Conservation (phyloP, 495 filamentous ascomycete species). For the Astrothelium subdiscretum region DNA sequence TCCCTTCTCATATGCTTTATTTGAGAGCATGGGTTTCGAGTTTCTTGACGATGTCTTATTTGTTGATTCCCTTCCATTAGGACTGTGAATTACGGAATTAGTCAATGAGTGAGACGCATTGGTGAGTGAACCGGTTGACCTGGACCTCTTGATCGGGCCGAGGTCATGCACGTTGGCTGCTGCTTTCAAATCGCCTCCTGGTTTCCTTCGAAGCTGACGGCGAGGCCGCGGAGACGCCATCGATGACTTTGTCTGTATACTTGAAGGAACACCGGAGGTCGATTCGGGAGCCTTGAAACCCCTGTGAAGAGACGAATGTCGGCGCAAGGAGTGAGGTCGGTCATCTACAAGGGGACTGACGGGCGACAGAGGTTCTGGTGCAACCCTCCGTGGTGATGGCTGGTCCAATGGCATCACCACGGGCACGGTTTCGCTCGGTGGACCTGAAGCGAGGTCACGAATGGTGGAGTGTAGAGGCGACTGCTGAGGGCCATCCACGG, state of each 20-base stretch:
- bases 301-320: background rate
- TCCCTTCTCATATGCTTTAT: conserved; percentile 19
- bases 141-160: conserved; percentile 48
- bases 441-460: background rate
- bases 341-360: background rate
- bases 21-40: background rate
- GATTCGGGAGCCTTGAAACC: background rate
- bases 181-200: conserved; percentile 79
- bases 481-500: background rate
- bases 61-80: conserved; percentile 14
- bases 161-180: conserved; percentile 63
- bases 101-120: conserved; percentile 57
- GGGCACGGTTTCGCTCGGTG: background rate
- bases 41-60: conserved; percentile 5
- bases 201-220: conserved; percentile 65
- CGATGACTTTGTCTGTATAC: background rate
- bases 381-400: background rate
- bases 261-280: background rate
- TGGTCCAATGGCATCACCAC: background rate
- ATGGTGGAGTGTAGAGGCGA: background rate
- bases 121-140: conserved; percentile 59
- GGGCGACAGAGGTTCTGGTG: background rate
- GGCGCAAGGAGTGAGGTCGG: background rate
- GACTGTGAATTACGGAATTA: conserved; percentile 41
- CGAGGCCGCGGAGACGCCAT: conserved; percentile 21